Conservation (phyloP, 192 early-diverging fungal species). For the Diversispora eburnea region DNA sequence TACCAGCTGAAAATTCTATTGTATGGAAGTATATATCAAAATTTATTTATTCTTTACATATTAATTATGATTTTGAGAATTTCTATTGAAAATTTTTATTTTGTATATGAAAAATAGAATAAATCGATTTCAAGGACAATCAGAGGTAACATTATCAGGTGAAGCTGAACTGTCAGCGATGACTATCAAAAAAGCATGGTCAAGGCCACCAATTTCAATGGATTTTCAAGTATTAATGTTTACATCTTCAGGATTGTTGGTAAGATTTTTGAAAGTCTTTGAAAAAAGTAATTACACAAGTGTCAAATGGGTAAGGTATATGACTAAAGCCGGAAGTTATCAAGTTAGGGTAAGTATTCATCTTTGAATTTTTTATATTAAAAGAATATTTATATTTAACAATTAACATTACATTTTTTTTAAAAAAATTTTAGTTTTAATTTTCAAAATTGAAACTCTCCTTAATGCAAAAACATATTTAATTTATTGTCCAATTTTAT, state of each 20-base stretch:
- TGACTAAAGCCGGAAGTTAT: constrained; percentile 93
- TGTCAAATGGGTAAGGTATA: constrained; percentile 99
- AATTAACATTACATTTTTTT: too few relatives aligned
- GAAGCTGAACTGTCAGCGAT: constrained; percentile 80
- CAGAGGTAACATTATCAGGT: constrained; percentile 77
- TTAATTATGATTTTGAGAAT: neutral
- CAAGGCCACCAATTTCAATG: constrained; percentile 90
- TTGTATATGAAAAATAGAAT: constrained; percentile 59
- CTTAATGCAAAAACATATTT: too few relatives aligned
- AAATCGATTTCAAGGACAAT: constrained; percentile 84
- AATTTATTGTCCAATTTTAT: too few relatives aligned
- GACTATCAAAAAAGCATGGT: constrained; percentile 87
- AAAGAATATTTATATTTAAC: too few relatives aligned
- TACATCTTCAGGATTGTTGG: constrained; percentile 92
- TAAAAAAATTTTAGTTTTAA: too few relatives aligned
- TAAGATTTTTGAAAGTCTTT: constrained; percentile 97
- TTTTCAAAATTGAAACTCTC: too few relatives aligned
- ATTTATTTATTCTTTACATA: neutral
- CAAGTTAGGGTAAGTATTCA: constrained; percentile 59
- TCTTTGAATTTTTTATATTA: too few relatives aligned
- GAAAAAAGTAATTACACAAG: constrained; percentile 94
- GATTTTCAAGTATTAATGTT: constrained; percentile 96
- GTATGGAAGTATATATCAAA: constrained; percentile 83
- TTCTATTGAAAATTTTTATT: neutral
- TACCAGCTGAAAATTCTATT: constrained; percentile 87